Base-by-base conservation (phyloP, 2,329 filamentous ascomycete genomes). In the Dothideomycetidae sp. region DNA sequence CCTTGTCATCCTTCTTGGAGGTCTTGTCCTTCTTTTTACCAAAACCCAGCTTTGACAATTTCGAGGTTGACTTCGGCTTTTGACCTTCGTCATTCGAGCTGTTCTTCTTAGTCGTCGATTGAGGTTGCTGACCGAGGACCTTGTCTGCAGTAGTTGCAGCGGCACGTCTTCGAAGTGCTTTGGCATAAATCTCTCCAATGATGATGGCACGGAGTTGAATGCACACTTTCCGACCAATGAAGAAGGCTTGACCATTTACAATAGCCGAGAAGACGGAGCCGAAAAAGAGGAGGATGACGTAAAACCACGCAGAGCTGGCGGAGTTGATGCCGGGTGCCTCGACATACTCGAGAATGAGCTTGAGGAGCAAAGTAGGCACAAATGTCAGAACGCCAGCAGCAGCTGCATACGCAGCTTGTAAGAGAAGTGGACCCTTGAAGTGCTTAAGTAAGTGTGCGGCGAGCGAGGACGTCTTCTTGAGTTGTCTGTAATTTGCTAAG, bases 111-210 rank as follows among this genome's bases (percentile, higher is more conserved):
- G 29, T 64, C 60, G 37, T 70, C 66, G n/a, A n/a, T 26, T 26
- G 7, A 7, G 21, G 7, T 7, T n/a, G 7, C 30, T 52, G 47
- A 19, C 82, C 81, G 11, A 90, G 65, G 1, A 78, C 68, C 37
- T 79, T 76, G 48, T 96, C 85, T 26, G 68, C 70, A 12, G 77
- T 73, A 5, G 55, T 55, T 5, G 86, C 77, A 14, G 84, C 78
- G 12, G 85, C 88, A 59, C 93, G 93, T 49, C 90, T 78, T 45
- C 92, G 77, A 12, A 98, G 69, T 1, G 90, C 84, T 62, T 98
- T 98, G 40, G 85, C 82, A 56, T 98, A 98, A 32, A 98, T 90
- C 53, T 98, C 90, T 39, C 90, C 90, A 47, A 98, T 84, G 44
- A 98, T 85, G 53, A 98, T 90, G 35, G 90, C 86, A 44, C 88